Evolutionary conservation across 2,329 filamentous ascomycete species (phyloP).

Genomic region (Lasiodiplodia sp.): DNA sequence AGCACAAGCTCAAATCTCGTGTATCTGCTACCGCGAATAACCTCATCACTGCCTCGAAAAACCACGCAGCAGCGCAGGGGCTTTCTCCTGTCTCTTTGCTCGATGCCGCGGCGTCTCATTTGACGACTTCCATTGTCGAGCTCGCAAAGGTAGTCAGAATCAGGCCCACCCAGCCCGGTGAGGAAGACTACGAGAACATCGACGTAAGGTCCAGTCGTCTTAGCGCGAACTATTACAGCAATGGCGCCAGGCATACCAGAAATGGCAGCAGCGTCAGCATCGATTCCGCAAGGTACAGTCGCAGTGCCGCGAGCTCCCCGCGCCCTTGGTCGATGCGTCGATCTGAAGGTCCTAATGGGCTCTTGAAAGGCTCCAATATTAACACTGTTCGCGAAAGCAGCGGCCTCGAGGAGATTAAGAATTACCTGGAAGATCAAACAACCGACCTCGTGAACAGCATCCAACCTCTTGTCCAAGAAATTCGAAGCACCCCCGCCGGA

Average conservation of each 20-base stretch:
- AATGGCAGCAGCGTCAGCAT: conserved; percentile 47
- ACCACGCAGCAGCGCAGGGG: conserved; percentile 81
- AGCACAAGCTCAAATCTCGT: conserved; percentile 75
- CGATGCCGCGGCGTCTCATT: conserved; percentile 90
- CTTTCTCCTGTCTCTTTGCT: conserved; percentile 92
- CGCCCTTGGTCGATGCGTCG: conserved; percentile 27
- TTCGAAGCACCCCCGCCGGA: conserved; percentile 56
- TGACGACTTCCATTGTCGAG: conserved; percentile 85
- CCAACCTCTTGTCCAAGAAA: conserved; percentile 76
- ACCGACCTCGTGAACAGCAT: conserved; percentile 80
- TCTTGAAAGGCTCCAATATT: conserved; percentile 35
- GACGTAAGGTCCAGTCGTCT: conserved; percentile 14
- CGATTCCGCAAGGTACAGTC: conserved; percentile 39
- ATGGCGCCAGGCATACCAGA: conserved; percentile 34
- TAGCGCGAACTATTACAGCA: conserved; percentile 26
- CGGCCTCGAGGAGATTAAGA: conserved; percentile 67
- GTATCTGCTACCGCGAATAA: conserved; percentile 96
- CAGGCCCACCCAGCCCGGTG: conserved; percentile 74
- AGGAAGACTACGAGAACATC: conserved; percentile 71
- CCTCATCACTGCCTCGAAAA: conserved; percentile 92
- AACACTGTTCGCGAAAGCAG: conserved; percentile 35
- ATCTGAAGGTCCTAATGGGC: conserved; percentile 26
- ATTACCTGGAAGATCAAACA: conserved; percentile 84
- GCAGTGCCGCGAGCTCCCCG: conserved; percentile 46
- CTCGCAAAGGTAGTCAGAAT: conserved; percentile 86